A percentile compares a stretch with the other conserved stretches of the same genome.
Conservation (phyloP, 2,329 filamentous ascomycete genomes). For the Fusarium marasasianum region DNA sequence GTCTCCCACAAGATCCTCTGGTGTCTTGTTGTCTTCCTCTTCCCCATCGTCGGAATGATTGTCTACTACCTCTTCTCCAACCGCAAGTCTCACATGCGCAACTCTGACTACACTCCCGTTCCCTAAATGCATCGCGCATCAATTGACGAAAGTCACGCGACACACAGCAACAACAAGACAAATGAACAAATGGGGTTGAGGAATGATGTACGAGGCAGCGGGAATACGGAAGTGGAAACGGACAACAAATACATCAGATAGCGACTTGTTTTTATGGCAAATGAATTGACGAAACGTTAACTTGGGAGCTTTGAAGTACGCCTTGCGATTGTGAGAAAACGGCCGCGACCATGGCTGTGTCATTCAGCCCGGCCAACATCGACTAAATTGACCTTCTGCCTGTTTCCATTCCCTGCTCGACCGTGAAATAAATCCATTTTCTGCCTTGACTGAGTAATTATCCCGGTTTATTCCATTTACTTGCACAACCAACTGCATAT, state of each 20-base stretch:
- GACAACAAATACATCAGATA: background rate
- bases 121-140: background rate
- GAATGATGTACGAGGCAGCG: background rate
- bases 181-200: background rate
- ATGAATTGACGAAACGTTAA: background rate
- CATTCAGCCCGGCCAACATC: background rate
- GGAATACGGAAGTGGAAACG: fast-evolving
- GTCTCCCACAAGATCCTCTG: slow-evolving; percentile 67
- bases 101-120: slow-evolving; percentile 62
- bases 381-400: background rate
- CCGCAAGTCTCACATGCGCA: slow-evolving; percentile 63
- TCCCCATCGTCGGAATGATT: slow-evolving; percentile 69
- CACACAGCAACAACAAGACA: fast-evolving
- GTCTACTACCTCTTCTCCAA: slow-evolving; percentile 73
- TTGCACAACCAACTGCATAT: background rate
- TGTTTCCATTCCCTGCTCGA: fast-evolving
- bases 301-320: fast-evolving
- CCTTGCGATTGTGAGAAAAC: background rate
- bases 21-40: slow-evolving; percentile 71
- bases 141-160: background rate
- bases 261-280: background rate
- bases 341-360: background rate
- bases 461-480: too few species aligned
- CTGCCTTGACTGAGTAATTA: background rate
- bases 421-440: fast-evolving